These are phyloP conservation scores for Ogataea philodendri DNA, from an alignment of 805 yeast species.

Conservation along the genomic window DNA sequence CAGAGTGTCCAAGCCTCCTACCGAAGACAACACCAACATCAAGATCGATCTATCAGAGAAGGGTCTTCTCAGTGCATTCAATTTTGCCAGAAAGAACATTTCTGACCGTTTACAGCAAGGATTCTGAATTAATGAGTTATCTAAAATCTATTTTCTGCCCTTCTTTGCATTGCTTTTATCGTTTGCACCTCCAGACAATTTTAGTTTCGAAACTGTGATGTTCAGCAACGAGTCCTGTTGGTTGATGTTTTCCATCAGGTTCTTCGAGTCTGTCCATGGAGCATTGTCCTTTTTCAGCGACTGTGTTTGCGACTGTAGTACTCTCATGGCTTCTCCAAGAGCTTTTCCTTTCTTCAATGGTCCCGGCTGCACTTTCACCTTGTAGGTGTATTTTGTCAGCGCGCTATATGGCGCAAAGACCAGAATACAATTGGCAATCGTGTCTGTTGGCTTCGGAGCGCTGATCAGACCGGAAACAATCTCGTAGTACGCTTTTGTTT, in stretches of 20 bases:
- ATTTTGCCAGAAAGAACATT: constrained; percentile 75
- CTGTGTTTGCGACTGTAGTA: constrained; percentile 43
- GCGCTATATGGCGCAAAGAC: constrained; percentile 94
- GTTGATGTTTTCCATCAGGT: constrained; percentile 52
- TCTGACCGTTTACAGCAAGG: constrained; percentile 42
- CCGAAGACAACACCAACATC: constrained; percentile 57
- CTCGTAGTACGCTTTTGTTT: constrained; percentile 26
- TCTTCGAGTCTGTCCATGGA: constrained; percentile 74
- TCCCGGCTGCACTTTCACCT: constrained; percentile 80
- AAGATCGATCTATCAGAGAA: constrained; percentile 68
- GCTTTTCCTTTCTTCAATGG: constrained; percentile 86
- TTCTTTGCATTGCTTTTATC: constrained; percentile 21
- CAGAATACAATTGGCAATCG: constrained; percentile 64
- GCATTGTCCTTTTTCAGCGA: constrained; percentile 30
- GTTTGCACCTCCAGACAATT: constrained; percentile 43
- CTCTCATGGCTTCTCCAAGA: constrained; percentile 61
- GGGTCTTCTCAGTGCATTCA: constrained; percentile 80
- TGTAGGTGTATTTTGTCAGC: constrained; percentile 68
- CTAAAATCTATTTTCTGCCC: constrained; percentile 24
- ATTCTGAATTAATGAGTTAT: constrained; percentile 23
- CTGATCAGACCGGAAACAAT: constrained; percentile 35
- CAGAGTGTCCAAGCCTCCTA: constrained; percentile 86
- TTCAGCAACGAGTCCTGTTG: constrained; percentile 65
- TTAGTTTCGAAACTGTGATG: constrained; percentile 70
- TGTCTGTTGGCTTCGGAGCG: constrained; percentile 50